phyloP scores from a whole-genome alignment of 352 stramenopile species.

The Thalassiosira livingstoniorum region DNA sequence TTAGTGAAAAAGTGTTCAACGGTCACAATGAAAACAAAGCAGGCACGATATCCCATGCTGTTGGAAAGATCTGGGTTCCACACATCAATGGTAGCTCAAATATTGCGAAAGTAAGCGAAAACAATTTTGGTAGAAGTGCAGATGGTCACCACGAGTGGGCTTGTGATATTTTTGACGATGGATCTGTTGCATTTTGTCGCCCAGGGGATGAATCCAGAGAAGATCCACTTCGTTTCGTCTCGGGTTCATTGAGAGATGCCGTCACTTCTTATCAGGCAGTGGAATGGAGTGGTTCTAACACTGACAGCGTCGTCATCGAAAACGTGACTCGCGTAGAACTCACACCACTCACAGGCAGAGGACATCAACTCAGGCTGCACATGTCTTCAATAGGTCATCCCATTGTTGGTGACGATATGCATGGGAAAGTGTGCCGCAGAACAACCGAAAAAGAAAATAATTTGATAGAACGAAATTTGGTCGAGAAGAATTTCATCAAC shows the following conservation, averaged over 20 bases:
- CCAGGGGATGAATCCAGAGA: conserved; percentile 14
- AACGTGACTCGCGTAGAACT: conserved; percentile 47
- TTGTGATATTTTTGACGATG: conserved; percentile 51
- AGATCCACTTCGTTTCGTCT: conserved; percentile 26
- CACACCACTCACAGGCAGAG: conserved; percentile 55
- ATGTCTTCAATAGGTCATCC: conserved; percentile 59
- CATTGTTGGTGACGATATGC: conserved; percentile 47
- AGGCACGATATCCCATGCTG: conserved; percentile 31
- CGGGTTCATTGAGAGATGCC: conserved; percentile 42
- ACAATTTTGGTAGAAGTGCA: not conserved
- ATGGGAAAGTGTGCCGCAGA: too few species aligned
- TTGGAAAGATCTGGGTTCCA: conserved; percentile 55
- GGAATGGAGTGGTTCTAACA: conserved; percentile 6
- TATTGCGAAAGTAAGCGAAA: too few species aligned
- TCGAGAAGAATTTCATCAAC: not conserved
- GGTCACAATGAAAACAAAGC: not conserved
- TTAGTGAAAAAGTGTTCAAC: not conserved
- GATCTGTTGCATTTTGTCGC: conserved; percentile 44
- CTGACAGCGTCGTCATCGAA: conserved; percentile 1
- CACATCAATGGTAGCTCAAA: not conserved
- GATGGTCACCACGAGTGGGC: conserved; percentile 56
- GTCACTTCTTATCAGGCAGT: conserved; percentile 37
- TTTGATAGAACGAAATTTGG: not conserved
- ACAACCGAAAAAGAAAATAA: not conserved
- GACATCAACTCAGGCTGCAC: conserved; percentile 66